phyloP scores from a whole-genome alignment of 1,284 basidiomycete species.

The Omphalotus olearius region DNA sequence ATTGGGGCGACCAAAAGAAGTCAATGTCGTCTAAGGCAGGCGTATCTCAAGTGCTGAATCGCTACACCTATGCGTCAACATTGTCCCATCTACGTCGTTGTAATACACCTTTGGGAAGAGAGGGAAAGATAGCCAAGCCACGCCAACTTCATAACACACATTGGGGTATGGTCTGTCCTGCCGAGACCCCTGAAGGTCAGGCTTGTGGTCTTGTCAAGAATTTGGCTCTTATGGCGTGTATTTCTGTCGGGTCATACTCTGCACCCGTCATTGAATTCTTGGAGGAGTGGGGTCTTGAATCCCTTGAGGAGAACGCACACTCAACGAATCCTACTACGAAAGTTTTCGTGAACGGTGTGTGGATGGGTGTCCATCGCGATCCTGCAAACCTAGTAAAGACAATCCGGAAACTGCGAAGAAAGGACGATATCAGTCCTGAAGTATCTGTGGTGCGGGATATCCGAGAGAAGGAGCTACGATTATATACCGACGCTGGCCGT shows the following conservation, averaged over 20 bases:
- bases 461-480: conserved; percentile 88
- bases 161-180: conserved; percentile 99
- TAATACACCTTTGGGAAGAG: conserved; percentile 97
- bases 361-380: conserved; percentile 99
- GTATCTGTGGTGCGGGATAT: conserved; percentile 98
- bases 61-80: conserved; percentile 98
- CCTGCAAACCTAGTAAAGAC: conserved; percentile 91
- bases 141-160: conserved; percentile 99
- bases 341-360: conserved; percentile 99
- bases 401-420: conserved; percentile 87
- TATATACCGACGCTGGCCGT: conserved; percentile 96
- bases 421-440: conserved; percentile 94
- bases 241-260: conserved; percentile 95
- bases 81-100: conserved; percentile 97
- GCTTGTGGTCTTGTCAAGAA: conserved; percentile 99
- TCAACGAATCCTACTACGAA: conserved; percentile 80
- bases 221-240: conserved; percentile 95
- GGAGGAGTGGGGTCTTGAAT: conserved; percentile 97
- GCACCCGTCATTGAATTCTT: conserved; percentile 98
- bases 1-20: conserved; percentile 99
- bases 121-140: conserved; percentile 99
- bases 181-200: conserved; percentile 99
- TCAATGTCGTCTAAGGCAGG: conserved; percentile 97
- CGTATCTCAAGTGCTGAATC: conserved; percentile 97
- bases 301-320: conserved; percentile 85